Base-by-base conservation (phyloP, 2,329 filamentous ascomycete genomes). In the Phialophora tarda region DNA sequence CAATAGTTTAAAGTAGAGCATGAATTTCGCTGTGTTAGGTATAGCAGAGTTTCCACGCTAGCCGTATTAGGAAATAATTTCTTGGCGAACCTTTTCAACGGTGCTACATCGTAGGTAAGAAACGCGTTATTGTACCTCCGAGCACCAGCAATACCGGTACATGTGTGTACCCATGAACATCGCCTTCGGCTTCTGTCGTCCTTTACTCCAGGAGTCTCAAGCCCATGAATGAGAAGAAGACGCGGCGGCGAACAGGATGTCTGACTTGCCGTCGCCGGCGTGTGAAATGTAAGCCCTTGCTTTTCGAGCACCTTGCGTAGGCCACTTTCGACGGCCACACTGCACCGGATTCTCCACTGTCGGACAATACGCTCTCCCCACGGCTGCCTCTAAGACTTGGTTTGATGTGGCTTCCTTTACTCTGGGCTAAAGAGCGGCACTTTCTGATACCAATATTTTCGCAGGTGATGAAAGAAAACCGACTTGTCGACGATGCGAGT, bases 381-480 rank as follows among this genome's bases (percentile, higher is more conserved):
- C n/a, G 44, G 6, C 44, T 48, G 8, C 44, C 44, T 6, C 44
- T 48, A 4, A 34, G 11, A 12, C 10, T 34, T 4, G 10, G 10
- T 11, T 11, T 34, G 32, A 34, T 21, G 44, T 14, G 44, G 44
- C 44, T 21, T 21, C 17, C 44, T n/a, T 4, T 30, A 30, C 5
- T 17, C 17, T 5, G 5, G 44, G 21, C 5, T 47, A 3, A 47
- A 47, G 14, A 14, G 44, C 17, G 14, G 17, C 17, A 48, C 6
- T 48, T 48, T 48, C 44, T 48, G 17, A 48, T 48, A 11, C 4
- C 24, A 32, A 54, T 4, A 23, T 84, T 62, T 81, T 86, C 63
- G 86, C 86, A 73, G 86, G 85, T 73, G 84, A 86, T 69, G 84
- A 86, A 75, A 76, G 75, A 21, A 85, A 83, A 63, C 84, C 85